Conservation (phyloP, 2,329 filamentous ascomycete species). For the Pestalotiopsis sp. region DNA sequence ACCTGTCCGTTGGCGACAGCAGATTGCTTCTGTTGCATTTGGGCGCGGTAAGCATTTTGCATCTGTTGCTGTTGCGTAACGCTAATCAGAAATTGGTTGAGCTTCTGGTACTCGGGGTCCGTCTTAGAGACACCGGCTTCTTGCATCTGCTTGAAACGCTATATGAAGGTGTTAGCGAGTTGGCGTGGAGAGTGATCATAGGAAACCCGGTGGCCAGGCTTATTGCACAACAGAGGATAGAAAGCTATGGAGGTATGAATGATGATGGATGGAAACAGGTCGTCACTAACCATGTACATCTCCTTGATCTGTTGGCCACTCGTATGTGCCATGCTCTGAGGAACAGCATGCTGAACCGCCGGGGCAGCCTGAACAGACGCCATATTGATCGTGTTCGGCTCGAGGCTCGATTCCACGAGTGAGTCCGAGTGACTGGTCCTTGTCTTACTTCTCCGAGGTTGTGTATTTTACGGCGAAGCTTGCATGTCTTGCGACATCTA, state of each 20-base stretch:
- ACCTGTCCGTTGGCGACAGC: conserved; percentile 58
- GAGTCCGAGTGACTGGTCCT: not conserved
- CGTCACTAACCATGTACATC: conserved; percentile 57
- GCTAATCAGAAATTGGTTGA: conserved; percentile 71
- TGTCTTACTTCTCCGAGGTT: conserved; percentile 8
- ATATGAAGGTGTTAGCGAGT: conserved; percentile 15
- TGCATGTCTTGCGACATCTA: conserved; percentile 13
- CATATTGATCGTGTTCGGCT: conserved; percentile 53
- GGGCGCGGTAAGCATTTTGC: conserved; percentile 58
- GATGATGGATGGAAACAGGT: conserved; percentile 10
- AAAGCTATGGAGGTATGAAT: not conserved
- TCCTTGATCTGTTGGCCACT: conserved; percentile 80
- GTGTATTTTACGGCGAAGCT: conserved; percentile 11
- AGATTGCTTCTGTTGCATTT: conserved; percentile 59
- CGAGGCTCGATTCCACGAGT: not conserved
- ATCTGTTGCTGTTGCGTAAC: conserved; percentile 69
- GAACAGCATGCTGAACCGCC: conserved; percentile 67
- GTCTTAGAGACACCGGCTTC: conserved; percentile 76
- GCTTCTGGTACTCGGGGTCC: conserved; percentile 87
- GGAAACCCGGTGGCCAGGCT: not conserved
- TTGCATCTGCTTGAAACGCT: conserved; percentile 93
- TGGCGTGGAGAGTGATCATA: not conserved
- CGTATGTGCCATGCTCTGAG: conserved; percentile 63
- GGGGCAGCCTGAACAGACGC: conserved; percentile 77
- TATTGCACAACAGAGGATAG: not conserved